A percentile compares a stretch with the other conserved stretches of the same genome.
Conservation (phyloP, 352 stramenopile genomes). For the Blastocystis sp. region DNA sequence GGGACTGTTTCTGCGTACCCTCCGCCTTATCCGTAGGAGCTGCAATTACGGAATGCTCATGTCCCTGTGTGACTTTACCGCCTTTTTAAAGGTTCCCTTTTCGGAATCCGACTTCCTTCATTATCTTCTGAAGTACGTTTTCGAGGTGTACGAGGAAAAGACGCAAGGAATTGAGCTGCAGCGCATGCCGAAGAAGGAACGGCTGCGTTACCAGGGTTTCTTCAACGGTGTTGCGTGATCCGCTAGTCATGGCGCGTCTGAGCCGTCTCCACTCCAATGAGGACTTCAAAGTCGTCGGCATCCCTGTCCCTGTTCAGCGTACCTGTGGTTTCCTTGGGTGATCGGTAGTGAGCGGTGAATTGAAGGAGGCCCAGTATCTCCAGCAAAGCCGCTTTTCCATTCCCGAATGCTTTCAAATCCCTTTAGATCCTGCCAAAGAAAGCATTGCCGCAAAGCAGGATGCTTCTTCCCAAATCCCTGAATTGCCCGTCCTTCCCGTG, state of each 20-base stretch:
- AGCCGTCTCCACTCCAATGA: not conserved
- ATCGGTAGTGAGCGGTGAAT: not conserved
- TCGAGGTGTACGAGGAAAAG: constrained; percentile 36
- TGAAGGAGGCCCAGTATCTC: constrained; percentile 22
- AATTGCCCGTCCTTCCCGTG: not conserved
- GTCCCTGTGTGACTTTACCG: constrained; percentile 64
- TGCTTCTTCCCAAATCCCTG: not conserved
- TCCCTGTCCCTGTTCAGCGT: constrained; percentile 15
- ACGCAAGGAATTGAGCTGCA: not conserved
- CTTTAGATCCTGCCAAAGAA: not conserved
- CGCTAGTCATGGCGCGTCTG: constrained; percentile 24
- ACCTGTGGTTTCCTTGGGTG: not conserved
- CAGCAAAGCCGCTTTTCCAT: constrained; percentile 33
- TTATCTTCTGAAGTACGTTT: constrained; percentile 63
- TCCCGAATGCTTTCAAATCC: constrained; percentile 58
- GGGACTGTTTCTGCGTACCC: not conserved
- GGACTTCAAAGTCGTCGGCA: constrained; percentile 37
- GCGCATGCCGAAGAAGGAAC: constrained; percentile 32
- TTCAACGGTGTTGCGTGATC: not conserved
- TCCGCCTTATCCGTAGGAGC: not conserved
- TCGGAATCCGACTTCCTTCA: constrained; percentile 42
- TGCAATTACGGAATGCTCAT: constrained; percentile 53
- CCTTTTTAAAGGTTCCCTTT: constrained; percentile 58
- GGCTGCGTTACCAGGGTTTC: constrained; percentile 43
- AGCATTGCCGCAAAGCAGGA: not conserved